A percentile compares a stretch with the other conserved stretches of the same genome.
Evolutionary conservation across 2,329 filamentous ascomycete genomes (phyloP).

Genomic region (Diaporthe ilicicola): DNA sequence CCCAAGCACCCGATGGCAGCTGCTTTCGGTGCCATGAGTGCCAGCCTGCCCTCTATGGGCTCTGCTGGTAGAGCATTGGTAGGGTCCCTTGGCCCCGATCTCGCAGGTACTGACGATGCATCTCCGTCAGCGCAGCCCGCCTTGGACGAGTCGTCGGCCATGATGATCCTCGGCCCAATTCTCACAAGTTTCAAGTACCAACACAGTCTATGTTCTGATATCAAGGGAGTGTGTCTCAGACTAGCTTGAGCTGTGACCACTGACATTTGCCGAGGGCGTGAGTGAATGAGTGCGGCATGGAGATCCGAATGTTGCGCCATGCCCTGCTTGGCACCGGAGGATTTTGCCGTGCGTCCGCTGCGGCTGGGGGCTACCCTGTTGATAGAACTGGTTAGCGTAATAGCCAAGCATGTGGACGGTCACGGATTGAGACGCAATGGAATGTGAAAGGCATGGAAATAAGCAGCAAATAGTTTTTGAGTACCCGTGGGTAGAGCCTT

Average conservation of each 20-base stretch:
- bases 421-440: background rate
- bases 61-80: background rate
- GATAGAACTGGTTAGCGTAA: background rate
- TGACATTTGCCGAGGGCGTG: too few relatives aligned
- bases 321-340: background rate
- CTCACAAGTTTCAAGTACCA: too few relatives aligned
- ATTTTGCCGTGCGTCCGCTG: background rate
- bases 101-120: background rate
- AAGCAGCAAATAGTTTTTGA: too few relatives aligned
- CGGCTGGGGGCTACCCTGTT: background rate
- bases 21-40: constrained; percentile 12
- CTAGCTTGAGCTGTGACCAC: background rate
- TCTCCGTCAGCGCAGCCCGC: background rate
- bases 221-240: background rate
- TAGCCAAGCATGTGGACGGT: background rate
- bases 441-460: too few relatives aligned
- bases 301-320: background rate
- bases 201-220: background rate
- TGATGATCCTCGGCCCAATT: too few relatives aligned
- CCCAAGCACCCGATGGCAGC: constrained; percentile 8
- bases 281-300: background rate
- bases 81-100: background rate
- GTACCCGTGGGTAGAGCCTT: too few relatives aligned
- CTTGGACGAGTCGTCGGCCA: background rate
- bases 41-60: background rate